Conservation (phyloP, 2,329 filamentous ascomycete species). For the Laburnicola sp. region DNA sequence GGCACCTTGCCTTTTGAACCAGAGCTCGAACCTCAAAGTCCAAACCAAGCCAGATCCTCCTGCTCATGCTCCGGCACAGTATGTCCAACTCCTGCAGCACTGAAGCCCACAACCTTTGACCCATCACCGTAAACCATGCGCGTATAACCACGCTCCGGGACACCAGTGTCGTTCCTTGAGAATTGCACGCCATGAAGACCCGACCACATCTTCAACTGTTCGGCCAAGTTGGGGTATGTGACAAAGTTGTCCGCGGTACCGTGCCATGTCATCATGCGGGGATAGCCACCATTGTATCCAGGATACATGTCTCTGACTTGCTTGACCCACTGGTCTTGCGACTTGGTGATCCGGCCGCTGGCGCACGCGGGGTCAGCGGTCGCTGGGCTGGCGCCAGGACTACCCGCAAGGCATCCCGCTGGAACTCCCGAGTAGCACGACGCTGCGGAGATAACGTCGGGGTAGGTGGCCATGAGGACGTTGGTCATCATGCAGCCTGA, state of each 20-base stretch:
- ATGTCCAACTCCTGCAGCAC: constrained; percentile 18
- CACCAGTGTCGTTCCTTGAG: constrained; percentile 14
- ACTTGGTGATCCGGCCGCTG: constrained; percentile 12
- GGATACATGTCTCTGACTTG: constrained; percentile 37
- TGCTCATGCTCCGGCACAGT: constrained; percentile 2
- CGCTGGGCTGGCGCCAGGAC: constrained; percentile 43
- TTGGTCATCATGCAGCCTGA: constrained; percentile 23
- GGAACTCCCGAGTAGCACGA: constrained; percentile 16
- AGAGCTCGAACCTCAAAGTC: no score
- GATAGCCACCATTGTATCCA: constrained; percentile 34
- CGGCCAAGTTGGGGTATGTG: constrained; percentile 19
- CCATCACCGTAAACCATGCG: constrained; percentile 17
- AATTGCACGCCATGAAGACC: constrained; percentile 13
- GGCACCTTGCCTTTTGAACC: no score
- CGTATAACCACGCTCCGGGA: constrained; percentile 12
- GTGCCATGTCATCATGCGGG: constrained; percentile 39
- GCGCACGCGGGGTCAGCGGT: constrained; percentile 15
- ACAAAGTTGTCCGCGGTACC: constrained; percentile 34
- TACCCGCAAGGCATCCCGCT: constrained; percentile 25
- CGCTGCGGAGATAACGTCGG: constrained; percentile 17
- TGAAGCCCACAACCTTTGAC: constrained; percentile 15
- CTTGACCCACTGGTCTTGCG: constrained; percentile 28
- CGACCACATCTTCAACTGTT: constrained; percentile 21
- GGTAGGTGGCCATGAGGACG: constrained; percentile 18
- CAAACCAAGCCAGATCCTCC: no score